Percentiles rank a stretch among this genome's conserved stretches.
Conservation (phyloP, 176 grass and related monocot genomes). For the Oropetium thomaeum region DNA sequence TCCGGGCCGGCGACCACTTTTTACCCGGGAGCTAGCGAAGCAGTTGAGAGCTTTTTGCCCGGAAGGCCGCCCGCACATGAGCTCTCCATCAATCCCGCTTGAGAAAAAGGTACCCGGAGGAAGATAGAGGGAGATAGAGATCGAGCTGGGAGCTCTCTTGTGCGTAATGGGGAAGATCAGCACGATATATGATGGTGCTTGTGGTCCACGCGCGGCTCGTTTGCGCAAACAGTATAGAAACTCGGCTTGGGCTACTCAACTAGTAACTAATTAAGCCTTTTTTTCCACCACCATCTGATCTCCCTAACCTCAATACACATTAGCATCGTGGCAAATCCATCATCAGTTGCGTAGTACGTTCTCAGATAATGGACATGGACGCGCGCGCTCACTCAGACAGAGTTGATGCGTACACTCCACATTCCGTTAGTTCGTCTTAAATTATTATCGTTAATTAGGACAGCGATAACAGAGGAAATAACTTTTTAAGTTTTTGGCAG, state of each 20-base stretch:
- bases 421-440: too few relatives aligned
- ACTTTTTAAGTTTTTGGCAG: slow-evolving; percentile 37
- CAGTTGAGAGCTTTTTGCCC: slow-evolving; percentile 56
- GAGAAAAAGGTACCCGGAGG: slow-evolving; percentile 30
- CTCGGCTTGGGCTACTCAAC: slow-evolving; percentile 27
- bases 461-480: too few relatives aligned
- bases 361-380: too few relatives aligned
- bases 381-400: too few relatives aligned
- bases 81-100: slow-evolving; percentile 53
- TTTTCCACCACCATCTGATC: background rate
- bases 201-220: slow-evolving; percentile 37
- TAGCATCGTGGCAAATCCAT: background rate
- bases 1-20: slow-evolving; percentile 43
- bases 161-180: slow-evolving; percentile 33
- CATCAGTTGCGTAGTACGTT: slow-evolving; percentile 33
- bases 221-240: slow-evolving; percentile 9
- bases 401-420: too few relatives aligned
- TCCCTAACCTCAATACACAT: background rate
- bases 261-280: background rate
- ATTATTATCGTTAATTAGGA: too few relatives aligned
- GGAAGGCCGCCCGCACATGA: slow-evolving; percentile 61
- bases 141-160: slow-evolving; percentile 11
- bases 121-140: background rate
- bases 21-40: slow-evolving; percentile 55
- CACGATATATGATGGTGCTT: slow-evolving; percentile 52